phyloP scores from a whole-genome alignment of 2,329 filamentous ascomycete species.

The Boeremia lycopersici region DNA sequence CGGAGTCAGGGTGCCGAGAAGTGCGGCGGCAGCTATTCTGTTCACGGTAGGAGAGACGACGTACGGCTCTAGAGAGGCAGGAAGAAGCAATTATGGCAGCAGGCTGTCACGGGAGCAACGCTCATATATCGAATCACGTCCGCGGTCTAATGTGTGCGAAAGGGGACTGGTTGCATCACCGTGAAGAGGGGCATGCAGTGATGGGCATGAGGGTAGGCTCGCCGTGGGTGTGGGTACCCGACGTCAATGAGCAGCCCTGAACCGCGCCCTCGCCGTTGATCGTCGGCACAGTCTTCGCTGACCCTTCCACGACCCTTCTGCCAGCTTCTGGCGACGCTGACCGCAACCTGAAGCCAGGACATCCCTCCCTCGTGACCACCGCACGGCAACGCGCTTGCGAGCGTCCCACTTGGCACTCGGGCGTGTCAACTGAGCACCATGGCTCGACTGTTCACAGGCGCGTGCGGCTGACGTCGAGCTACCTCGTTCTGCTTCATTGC shows the following conservation, averaged over 20 bases:
- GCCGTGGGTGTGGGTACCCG: slow-evolving; percentile 35
- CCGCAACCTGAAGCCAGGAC: slow-evolving; percentile 1
- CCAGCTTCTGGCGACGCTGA: slow-evolving; percentile 9
- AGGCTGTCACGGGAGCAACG: slow-evolving; percentile 34
- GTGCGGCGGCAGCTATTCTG: slow-evolving; percentile 28
- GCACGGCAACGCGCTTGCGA: slow-evolving; percentile 22
- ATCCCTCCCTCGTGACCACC: slow-evolving; percentile 12
- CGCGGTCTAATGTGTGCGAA: slow-evolving; percentile 23
- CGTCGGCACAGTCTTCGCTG: slow-evolving; percentile 18
- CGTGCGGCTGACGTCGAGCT: slow-evolving; percentile 19
- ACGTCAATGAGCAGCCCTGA: slow-evolving; percentile 39
- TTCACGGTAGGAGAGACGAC: slow-evolving; percentile 24
- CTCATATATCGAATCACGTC: slow-evolving; percentile 25
- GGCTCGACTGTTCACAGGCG: slow-evolving; percentile 12
- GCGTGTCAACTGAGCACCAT: slow-evolving; percentile 12
- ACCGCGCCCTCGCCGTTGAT: slow-evolving; percentile 24
- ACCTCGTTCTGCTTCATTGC: slow-evolving; percentile 27
- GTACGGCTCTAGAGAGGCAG: slow-evolving; percentile 3
- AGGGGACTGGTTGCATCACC: slow-evolving; percentile 29
- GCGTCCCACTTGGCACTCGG: slow-evolving; percentile 16
- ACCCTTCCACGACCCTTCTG: slow-evolving; percentile 22
- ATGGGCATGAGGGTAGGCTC: slow-evolving; percentile 21
- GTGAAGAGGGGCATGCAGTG: slow-evolving; percentile 15
- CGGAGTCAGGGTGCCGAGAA: slow-evolving; percentile 34
- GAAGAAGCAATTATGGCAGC: slow-evolving; percentile 18